Base-by-base conservation (phyloP, 805 yeast species). In the Barnettozyma salicaria region DNA sequence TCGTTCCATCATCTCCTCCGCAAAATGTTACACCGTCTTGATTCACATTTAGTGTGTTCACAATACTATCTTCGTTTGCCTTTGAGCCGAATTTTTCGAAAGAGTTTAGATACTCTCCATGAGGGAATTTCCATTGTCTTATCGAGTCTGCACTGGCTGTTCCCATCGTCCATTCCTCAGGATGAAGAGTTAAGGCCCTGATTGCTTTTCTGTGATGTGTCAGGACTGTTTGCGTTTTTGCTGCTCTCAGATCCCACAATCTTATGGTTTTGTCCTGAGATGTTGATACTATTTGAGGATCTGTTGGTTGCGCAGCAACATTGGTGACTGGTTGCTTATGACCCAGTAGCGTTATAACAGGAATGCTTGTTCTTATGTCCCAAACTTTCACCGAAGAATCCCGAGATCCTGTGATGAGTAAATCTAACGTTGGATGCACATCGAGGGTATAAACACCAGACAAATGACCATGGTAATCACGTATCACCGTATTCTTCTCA, bases 401-500 rank as follows among this genome's bases (percentile, higher is more conserved):
- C 41, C 96, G 65, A 16, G 97, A 94, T 5, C 88, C 98, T 4
- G 95, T 82, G 7, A 82, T 85, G 11, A 88, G 59, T 7, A 90
- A 62, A 49, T 89, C 95, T 19, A 89, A 60, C 4, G 87, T 85
- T 0, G 97, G 97, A 56, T 90, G 97, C 12, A 88, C 56, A 40
- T 79, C 90, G 29, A 89, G 67, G 0, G 94, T 69, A 52, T 86
- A 87, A 2, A 92, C 85, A 4, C 95, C 94, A 21, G 95, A 85
- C 19, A 86, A 67, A 62, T 92, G 98, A 4, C 98, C 99, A 61
- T 89, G 94, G 59, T 86, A 92, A 50, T 88, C 87, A 39, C 97
- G 66, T 4, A 88, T 74, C 2, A 85, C 76, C 48, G 76, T 76
- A 50, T 89, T 86, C 52, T 78, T 74, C 58, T 90, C 97, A 48